phyloP scores from a whole-genome alignment of 1,139 yeast genomes.

The Yamadazyma atmosphaerica region DNA sequence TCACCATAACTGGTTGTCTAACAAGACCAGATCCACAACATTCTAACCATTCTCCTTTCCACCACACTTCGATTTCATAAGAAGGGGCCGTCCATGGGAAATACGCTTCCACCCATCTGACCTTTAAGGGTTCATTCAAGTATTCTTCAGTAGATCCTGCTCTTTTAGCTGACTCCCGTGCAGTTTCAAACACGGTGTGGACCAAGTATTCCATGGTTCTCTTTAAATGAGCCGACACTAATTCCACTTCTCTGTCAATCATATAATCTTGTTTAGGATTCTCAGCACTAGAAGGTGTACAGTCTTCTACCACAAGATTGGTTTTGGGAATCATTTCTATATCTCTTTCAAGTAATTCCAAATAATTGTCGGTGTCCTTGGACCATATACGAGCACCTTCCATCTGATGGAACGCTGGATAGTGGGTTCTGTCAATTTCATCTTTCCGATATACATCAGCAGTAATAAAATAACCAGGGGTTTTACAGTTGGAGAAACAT shows the following conservation, averaged over 20 bases:
- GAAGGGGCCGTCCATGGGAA: constrained; percentile 99
- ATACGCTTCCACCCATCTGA: constrained; percentile 94
- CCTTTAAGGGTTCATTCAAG: constrained; percentile 72
- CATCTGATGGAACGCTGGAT: constrained; percentile 97
- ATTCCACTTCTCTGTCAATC: constrained; percentile 65
- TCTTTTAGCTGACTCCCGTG: constrained; percentile 62
- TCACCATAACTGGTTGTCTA: constrained; percentile 70
- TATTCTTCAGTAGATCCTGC: constrained; percentile 67
- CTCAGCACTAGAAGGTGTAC: constrained; percentile 46
- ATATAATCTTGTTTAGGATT: constrained; percentile 84
- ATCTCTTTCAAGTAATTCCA: constrained; percentile 49
- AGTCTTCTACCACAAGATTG: constrained; percentile 74
- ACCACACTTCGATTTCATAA: constrained; percentile 98
- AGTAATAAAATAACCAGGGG: constrained; percentile 88
- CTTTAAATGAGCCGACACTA: constrained; percentile 77
- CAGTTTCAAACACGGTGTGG: constrained; percentile 78
- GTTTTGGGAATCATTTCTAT: constrained; percentile 67
- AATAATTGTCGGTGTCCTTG: constrained; percentile 41
- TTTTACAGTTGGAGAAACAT: constrained; percentile 63
- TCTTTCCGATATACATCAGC: constrained; percentile 97
- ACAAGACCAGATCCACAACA: constrained; percentile 97
- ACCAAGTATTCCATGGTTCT: constrained; percentile 82
- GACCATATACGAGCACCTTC: constrained; percentile 95
- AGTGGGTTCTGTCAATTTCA: constrained; percentile 93
- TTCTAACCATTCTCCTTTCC: constrained; percentile 98